phyloP scores from a whole-genome alignment of 164 flowering plant species.

The Cinnamomum chago region DNA sequence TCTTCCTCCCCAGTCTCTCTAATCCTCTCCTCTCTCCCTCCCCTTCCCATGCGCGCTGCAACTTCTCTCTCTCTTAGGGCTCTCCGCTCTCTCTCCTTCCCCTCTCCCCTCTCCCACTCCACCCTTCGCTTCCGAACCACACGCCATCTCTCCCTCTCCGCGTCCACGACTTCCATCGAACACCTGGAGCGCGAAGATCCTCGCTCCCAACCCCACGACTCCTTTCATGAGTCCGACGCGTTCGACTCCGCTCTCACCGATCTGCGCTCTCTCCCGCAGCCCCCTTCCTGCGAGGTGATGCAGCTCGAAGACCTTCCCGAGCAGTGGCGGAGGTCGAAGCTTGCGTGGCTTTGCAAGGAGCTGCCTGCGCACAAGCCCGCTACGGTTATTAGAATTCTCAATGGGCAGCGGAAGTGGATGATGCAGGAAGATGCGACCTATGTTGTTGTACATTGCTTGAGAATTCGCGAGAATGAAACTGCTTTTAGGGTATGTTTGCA shows the following conservation, averaged over 20 bases:
- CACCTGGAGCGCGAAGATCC: constrained; percentile 18
- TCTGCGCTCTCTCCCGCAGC: constrained; percentile 20
- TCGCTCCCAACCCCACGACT: constrained; percentile 12
- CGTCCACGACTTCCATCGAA: constrained; percentile 19
- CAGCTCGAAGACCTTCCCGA: constrained; percentile 84
- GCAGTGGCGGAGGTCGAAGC: constrained; percentile 74
- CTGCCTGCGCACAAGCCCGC: constrained; percentile 63
- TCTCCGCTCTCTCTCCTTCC: constrained; percentile 20
- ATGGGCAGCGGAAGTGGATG: constrained; percentile 83
- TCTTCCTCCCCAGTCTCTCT: not conserved
- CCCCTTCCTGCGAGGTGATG: constrained; percentile 51
- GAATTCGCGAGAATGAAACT: constrained; percentile 79
- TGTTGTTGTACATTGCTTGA: constrained; percentile 66
- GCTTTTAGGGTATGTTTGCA: constrained; percentile 49
- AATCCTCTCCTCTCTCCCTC: not conserved
- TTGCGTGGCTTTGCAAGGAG: constrained; percentile 94
- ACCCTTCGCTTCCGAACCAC: not conserved
- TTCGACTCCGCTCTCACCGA: constrained; percentile 21
- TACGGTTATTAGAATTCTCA: constrained; percentile 48
- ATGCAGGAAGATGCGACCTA: constrained; percentile 72
- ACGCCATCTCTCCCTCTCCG: constrained; percentile 5
- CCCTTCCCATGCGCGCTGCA: constrained; percentile 10
- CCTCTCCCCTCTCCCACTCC: not conserved
- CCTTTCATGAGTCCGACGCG: not conserved
- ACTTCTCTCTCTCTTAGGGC: constrained; percentile 18